These are phyloP conservation scores for Ceratobasidium theobromae DNA, from an alignment of 1,284 basidiomycete genomes.

Conservation along the genomic window DNA sequence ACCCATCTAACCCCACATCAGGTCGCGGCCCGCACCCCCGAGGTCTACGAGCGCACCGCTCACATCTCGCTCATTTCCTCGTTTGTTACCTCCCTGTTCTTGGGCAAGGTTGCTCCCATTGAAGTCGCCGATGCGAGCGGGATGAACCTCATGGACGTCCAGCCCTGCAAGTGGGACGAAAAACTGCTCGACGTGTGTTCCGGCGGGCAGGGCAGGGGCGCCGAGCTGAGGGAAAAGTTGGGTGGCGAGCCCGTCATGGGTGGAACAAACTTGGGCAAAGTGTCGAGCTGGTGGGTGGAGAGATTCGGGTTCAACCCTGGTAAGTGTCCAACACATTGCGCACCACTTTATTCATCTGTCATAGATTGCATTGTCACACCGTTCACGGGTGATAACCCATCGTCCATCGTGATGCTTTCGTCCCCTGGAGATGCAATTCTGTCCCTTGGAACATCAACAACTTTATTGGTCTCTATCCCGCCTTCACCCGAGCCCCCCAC, in stretches of 20 bases:
- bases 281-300: constrained; percentile 71
- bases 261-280: constrained; percentile 62
- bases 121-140: constrained; percentile 85
- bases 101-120: constrained; percentile 66
- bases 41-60: constrained; percentile 64
- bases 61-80: constrained; percentile 81
- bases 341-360: not conserved
- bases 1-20: not conserved
- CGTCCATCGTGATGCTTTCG: constrained; percentile 78
- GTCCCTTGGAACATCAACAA: constrained; percentile 90
- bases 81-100: constrained; percentile 79
- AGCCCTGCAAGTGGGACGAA: constrained; percentile 69
- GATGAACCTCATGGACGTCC: constrained; percentile 83
- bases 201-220: constrained; percentile 43
- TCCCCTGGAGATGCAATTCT: constrained; percentile 84
- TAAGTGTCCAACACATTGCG: no score
- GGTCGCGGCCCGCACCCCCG: constrained; percentile 43
- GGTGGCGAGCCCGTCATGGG: constrained; percentile 79
- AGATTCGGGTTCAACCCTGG: constrained; percentile 75
- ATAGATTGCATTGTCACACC: constrained; percentile 80
- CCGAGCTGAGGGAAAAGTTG: constrained; percentile 68
- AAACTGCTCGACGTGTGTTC: constrained; percentile 61
- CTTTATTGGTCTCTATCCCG: constrained; percentile 76
- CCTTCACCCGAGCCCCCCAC: constrained; percentile 58
- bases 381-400: constrained; percentile 91